Conservation (phyloP, 345 rosid genomes). For the Corchorus capsularis region DNA sequence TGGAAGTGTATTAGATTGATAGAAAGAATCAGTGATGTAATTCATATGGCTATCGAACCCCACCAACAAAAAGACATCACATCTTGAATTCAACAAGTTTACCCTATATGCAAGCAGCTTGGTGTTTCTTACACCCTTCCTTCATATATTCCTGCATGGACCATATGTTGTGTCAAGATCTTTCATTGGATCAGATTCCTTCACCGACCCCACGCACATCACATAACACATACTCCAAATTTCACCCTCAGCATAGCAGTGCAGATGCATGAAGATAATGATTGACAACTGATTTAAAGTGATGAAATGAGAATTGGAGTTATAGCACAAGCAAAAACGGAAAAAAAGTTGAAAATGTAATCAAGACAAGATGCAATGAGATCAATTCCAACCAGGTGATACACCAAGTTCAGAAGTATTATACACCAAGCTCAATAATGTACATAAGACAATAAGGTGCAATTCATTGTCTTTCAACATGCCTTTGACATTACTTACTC, state of each 20-base stretch:
- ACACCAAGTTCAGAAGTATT: neutral
- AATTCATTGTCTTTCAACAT: neutral
- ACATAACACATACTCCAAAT: constrained; percentile 16
- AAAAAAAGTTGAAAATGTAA: neutral
- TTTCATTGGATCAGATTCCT: constrained; percentile 31
- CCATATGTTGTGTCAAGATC: constrained; percentile 23
- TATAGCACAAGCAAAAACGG: neutral
- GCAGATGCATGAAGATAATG: constrained; percentile 11
- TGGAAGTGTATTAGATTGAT: neutral
- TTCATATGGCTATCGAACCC: constrained; percentile 20
- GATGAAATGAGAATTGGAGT: constrained; percentile 5
- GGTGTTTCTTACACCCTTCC: constrained; percentile 41
- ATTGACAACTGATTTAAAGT: constrained; percentile 1
- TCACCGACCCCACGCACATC: constrained; percentile 16
- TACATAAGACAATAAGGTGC: neutral
- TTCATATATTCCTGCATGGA: constrained; percentile 31
- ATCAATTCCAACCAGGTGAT: neutral
- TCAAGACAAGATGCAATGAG: neutral
- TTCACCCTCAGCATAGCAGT: neutral
- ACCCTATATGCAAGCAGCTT: constrained; percentile 13
- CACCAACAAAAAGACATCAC: constrained; percentile 30
- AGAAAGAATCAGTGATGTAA: constrained; percentile 18
- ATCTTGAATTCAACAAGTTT: constrained; percentile 27
- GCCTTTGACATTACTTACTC: neutral
- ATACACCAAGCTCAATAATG: neutral